Evolutionary conservation across 192 early-diverging fungal species (phyloP), one percentile per base, ranked within the genome.

Genomic region (Rhizophagus sp.): DNA sequence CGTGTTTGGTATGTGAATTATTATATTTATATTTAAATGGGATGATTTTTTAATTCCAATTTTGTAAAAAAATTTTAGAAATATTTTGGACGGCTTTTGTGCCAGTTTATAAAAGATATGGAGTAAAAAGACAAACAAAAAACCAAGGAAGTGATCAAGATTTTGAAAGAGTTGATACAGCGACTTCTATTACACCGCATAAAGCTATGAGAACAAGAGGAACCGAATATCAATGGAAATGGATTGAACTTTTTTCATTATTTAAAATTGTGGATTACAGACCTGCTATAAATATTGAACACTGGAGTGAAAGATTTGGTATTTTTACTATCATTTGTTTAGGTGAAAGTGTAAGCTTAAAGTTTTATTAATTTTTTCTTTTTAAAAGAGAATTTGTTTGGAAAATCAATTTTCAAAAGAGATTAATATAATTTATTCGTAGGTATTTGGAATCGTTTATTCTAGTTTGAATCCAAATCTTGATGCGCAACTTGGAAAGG

Each of bases 231-330:
- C 66, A 69, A 57, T 79, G 77, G 77, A 79, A 62, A 69, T 69
- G 66, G 64, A 79, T 7, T 15, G 77, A 79, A 70, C 22, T 47
- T 22, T 79, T 79, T 57, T 27, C 39, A 2, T 13, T 79, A 34
- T 69, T 70, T 36, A 52, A 70, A 57, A 25, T 57, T 34, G 13
- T 25, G 5, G 67, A 69, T 25, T 83, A 84, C 27, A 41, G 84
- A 27, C 7, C 83, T 24, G 83, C 84, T 6, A 57, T 86, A 33
- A 85, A 86, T 73, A 85, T 85, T 27, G 83, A 85, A 76, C 83
- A 85, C 71, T 79, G 69, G 50, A 82, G 67, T 75, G 84, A 85
- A 24, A 47, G 84, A 41, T 69, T 83, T 30, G 84, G 84, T 25
- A 25, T 69, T 19, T 85, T 87, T 63, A 34, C 74, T 27, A 47